Conservation (phyloP, 73 alveolate species). For the Paramecium primaurelia region DNA sequence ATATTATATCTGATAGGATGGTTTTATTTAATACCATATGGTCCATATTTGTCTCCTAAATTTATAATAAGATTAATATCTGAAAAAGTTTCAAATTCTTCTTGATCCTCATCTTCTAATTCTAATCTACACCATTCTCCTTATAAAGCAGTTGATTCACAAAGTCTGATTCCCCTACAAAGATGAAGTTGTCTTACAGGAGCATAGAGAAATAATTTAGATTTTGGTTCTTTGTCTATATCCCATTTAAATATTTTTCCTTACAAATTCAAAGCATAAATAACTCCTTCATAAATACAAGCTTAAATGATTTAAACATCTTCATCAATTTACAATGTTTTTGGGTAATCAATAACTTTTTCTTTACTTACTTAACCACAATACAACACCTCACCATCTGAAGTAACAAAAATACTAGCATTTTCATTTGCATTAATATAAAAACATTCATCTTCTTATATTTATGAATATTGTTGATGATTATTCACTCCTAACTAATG, state of each 20-base stretch:
- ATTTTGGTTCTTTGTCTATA: constrained; percentile 33
- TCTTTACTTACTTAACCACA: constrained; percentile 14
- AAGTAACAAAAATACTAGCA: constrained; percentile 28
- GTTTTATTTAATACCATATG: constrained; percentile 1
- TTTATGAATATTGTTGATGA: neutral
- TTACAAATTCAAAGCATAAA: neutral
- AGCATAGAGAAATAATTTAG: neutral
- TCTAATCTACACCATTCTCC: constrained; percentile 49
- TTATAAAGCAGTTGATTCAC: neutral
- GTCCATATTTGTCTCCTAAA: constrained; percentile 36
- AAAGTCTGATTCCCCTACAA: neutral
- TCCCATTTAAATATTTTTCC: constrained; percentile 36
- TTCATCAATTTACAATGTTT: neutral
- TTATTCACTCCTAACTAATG: neutral
- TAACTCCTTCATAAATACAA: neutral
- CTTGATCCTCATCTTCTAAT: neutral
- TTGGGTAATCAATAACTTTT: constrained; percentile 5
- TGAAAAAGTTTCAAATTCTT: neutral
- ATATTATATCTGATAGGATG: constrained; percentile 31
- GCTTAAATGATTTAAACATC: constrained; percentile 15
- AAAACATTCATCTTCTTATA: neutral
- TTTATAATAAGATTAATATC: neutral
- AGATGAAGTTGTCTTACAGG: constrained; percentile 19
- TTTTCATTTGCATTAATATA: neutral
- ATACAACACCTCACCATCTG: constrained; percentile 24